A percentile compares a stretch with the other conserved stretches of the same genome.
Evolutionary conservation across 768 basidiomycete species (phyloP).

Genomic region (Leccinum aurantiacum): DNA sequence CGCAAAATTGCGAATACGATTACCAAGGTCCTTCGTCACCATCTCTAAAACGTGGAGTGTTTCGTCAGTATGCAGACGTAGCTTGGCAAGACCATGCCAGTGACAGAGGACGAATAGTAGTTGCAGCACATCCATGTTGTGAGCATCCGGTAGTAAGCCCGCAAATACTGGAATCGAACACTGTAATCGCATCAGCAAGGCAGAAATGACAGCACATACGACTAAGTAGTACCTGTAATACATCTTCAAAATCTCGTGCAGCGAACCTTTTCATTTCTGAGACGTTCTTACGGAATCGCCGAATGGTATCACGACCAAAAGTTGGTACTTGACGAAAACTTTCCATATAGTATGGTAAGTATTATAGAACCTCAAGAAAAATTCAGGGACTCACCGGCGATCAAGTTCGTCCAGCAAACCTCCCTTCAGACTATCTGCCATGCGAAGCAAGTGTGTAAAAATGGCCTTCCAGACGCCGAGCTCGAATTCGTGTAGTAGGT

Average conservation of each 20-base stretch:
- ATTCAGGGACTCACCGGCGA: background rate
- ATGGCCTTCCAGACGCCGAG: too few relatives aligned
- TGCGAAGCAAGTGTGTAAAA: background rate
- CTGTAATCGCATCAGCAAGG: background rate
- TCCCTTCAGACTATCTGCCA: background rate
- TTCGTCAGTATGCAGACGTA: too few relatives aligned
- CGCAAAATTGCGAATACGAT: too few relatives aligned
- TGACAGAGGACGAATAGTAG: background rate
- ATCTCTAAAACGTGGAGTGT: background rate
- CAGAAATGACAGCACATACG: too few relatives aligned
- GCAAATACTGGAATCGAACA: background rate
- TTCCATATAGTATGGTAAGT: background rate
- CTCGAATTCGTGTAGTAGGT: background rate
- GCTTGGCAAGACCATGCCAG: too few relatives aligned
- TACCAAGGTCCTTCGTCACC: background rate
- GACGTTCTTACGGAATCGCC: background rate
- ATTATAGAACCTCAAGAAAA: background rate
- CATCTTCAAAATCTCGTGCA: background rate
- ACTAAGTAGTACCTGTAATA: background rate
- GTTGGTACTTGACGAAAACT: background rate
- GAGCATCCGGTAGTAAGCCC: background rate
- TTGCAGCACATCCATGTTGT: background rate
- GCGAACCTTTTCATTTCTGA: conserved; percentile 1
- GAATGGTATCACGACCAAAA: background rate
- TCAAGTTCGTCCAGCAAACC: background rate